phyloP scores from a whole-genome alignment of 2,329 filamentous ascomycete species.

The Fusarium redolens region DNA sequence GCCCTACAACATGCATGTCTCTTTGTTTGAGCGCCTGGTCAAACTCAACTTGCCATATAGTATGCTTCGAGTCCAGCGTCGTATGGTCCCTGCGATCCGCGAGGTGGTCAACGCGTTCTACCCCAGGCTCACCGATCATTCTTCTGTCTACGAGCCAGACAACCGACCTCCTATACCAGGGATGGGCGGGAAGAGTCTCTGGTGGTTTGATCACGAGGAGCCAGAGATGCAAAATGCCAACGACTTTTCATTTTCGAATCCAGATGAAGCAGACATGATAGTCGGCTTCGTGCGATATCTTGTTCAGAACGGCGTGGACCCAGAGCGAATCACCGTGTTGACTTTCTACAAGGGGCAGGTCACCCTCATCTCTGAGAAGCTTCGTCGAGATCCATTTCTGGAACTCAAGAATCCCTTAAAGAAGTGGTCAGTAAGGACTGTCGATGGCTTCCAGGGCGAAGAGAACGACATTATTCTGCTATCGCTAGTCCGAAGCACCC shows the following conservation, averaged over 20 bases:
- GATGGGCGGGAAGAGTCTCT: constrained; percentile 54
- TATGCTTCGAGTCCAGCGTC: constrained; percentile 74
- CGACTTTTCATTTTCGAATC: constrained; percentile 75
- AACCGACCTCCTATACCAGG: constrained; percentile 57
- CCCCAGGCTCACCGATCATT: constrained; percentile 57
- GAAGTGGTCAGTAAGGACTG: constrained; percentile 75
- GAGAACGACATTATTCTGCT: constrained; percentile 87
- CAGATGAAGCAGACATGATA: constrained; percentile 80
- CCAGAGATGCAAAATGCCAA: constrained; percentile 68
- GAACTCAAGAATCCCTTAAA: constrained; percentile 38
- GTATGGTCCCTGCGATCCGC: constrained; percentile 62
- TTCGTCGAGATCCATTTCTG: constrained; percentile 51
- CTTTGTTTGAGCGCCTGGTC: constrained; percentile 84
- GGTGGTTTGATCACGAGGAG: constrained; percentile 66
- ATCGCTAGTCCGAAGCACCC: constrained; percentile 81
- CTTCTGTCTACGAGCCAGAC: constrained; percentile 49
- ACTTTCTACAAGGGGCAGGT: constrained; percentile 91
- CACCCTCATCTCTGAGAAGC: constrained; percentile 67
- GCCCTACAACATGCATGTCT: constrained; percentile 77
- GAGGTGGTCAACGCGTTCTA: constrained; percentile 62
- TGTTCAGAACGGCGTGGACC: constrained; percentile 70
- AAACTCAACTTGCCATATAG: constrained; percentile 71
- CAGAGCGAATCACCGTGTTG: constrained; percentile 77
- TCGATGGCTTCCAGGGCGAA: constrained; percentile 92
- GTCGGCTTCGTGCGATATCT: constrained; percentile 79